Evolutionary conservation across 371 early-diverging fungal species (phyloP).

Genomic region (Nematocida homosporus): DNA sequence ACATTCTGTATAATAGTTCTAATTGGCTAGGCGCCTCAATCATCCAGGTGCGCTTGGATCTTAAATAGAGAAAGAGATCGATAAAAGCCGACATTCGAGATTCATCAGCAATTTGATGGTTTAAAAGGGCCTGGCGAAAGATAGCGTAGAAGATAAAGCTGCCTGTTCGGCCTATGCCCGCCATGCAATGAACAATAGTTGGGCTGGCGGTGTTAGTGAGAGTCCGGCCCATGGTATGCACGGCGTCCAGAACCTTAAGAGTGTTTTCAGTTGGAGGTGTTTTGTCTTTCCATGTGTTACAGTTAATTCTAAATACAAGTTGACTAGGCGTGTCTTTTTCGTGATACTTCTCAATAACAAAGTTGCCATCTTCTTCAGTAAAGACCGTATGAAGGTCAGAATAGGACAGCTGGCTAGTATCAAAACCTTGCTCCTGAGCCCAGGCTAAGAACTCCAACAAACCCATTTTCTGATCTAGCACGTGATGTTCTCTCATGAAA

Average conservation of each 20-base stretch:
- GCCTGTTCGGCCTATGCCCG: conserved; percentile 92
- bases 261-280: conserved; percentile 12
- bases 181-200: conserved; percentile 82
- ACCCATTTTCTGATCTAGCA: background rate
- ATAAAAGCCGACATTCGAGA: conserved; percentile 51
- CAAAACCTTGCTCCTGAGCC: background rate
- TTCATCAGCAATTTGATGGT: conserved; percentile 64
- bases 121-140: conserved; percentile 59
- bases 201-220: conserved; percentile 41
- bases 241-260: conserved; percentile 24
- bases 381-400: conserved; percentile 2
- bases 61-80: conserved; percentile 57
- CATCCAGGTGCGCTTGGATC: conserved; percentile 57
- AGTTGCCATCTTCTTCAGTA: conserved; percentile 2
- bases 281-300: conserved; percentile 38
- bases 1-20: conserved; percentile 37
- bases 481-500: conserved; percentile 21
- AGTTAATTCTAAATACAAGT: conserved; percentile 34
- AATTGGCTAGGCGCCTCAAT: conserved; percentile 60
- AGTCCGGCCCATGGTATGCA: background rate
- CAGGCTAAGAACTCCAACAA: conserved; percentile 20
- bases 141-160: conserved; percentile 75
- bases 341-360: conserved; percentile 17
- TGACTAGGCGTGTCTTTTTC: background rate
- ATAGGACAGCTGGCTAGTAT: background rate